Evolutionary conservation across 2,329 filamentous ascomycete genomes (phyloP).

Genomic region (Nemania abortiva): DNA sequence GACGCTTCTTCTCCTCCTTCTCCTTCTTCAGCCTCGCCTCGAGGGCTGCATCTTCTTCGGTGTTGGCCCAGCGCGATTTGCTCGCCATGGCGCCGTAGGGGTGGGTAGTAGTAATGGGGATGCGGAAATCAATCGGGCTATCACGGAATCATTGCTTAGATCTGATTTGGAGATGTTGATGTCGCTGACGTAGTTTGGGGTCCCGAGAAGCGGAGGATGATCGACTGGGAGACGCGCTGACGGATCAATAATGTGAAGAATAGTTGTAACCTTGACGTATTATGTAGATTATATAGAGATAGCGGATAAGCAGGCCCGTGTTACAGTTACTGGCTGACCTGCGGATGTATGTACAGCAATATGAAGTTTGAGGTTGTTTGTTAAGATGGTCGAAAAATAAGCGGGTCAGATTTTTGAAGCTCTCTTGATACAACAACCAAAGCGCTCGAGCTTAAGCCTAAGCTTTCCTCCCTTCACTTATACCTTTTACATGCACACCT

Average conservation of each 20-base stretch:
- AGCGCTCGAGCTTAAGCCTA: slow-evolving; percentile 23
- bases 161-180: not conserved
- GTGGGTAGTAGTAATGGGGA: slow-evolving; percentile 2
- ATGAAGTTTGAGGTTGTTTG: not conserved
- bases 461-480: slow-evolving; percentile 6
- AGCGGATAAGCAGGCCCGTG: too few relatives aligned
- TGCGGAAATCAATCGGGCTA: slow-evolving; percentile 10
- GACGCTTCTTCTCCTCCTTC: slow-evolving; percentile 89
- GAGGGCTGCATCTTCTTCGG: slow-evolving; percentile 81
- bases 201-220: not conserved
- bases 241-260: slow-evolving; percentile 8
- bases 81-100: slow-evolving; percentile 63
- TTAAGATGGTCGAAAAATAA: slow-evolving; percentile 39
- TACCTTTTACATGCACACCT: slow-evolving; percentile 6
- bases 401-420: slow-evolving; percentile 44
- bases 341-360: not conserved
- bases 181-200: not conserved
- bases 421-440: slow-evolving; percentile 35
- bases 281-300: not conserved
- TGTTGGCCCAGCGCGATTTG: slow-evolving; percentile 89
- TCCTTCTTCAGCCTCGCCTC: slow-evolving; percentile 80
- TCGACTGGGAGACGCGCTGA: not conserved
- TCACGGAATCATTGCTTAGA: slow-evolving; percentile 20
- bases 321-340: not conserved
- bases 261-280: not conserved